Conservation (phyloP, 1,139 yeast genomes). For the Blastobotrys ciferrii region DNA sequence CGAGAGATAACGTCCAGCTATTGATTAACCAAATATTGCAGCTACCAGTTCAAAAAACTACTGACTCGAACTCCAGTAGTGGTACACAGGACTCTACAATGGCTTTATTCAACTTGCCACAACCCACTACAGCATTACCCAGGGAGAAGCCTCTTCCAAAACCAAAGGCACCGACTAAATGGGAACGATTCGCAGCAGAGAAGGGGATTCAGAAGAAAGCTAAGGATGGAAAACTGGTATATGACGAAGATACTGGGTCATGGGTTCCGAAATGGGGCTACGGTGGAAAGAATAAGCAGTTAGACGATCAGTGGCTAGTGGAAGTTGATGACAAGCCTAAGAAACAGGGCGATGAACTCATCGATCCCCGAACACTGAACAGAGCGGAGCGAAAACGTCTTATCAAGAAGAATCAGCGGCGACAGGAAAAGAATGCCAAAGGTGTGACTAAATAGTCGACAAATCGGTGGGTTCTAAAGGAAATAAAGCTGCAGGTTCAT, state of each 20-base stretch:
- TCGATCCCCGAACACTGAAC: constrained; percentile 80
- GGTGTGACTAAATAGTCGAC: constrained; percentile 15
- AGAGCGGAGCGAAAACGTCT: constrained; percentile 84
- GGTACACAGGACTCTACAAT: constrained; percentile 63
- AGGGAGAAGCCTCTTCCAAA: constrained; percentile 96
- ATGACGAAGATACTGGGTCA: constrained; percentile 82
- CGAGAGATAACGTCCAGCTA: constrained; percentile 91
- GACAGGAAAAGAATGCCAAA: constrained; percentile 72
- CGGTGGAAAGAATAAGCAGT: constrained; percentile 83
- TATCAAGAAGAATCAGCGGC: constrained; percentile 80
- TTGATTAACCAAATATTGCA: constrained; percentile 86
- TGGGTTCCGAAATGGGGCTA: constrained; percentile 99
- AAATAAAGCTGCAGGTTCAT: no score
- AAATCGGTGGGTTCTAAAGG: no score
- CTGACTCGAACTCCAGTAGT: constrained; percentile 61
- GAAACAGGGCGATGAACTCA: constrained; percentile 56
- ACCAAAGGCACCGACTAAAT: constrained; percentile 85
- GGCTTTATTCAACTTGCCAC: constrained; percentile 83
- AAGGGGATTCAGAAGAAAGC: constrained; percentile 93
- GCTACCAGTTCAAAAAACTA: constrained; percentile 81
- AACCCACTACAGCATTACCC: constrained; percentile 78
- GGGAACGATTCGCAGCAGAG: constrained; percentile 95
- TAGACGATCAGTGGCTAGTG: constrained; percentile 93
- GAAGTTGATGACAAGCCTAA: constrained; percentile 71
- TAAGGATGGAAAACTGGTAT: constrained; percentile 86